Evolutionary conservation across 805 yeast species (phyloP).

Genomic region (Naumovozyma dairenensis): DNA sequence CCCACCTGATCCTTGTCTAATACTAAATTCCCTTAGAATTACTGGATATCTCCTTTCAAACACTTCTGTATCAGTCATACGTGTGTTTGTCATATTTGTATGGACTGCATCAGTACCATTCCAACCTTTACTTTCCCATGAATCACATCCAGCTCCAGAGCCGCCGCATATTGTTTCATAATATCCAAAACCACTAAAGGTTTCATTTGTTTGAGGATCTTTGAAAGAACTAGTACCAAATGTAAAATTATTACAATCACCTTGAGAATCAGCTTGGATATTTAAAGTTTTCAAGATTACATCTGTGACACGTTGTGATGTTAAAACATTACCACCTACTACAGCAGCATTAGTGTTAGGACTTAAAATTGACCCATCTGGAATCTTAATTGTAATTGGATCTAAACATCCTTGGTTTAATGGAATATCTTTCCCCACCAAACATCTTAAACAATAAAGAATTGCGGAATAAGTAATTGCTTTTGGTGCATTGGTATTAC

Average conservation of each 20-base stretch:
- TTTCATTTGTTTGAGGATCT: constrained; percentile 34
- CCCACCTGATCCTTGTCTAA: constrained; percentile 75
- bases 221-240: constrained; percentile 77
- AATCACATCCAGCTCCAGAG: constrained; percentile 61
- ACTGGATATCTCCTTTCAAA: constrained; percentile 86
- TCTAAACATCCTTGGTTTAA: constrained; percentile 85
- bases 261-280: constrained; percentile 92
- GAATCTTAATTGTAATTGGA: constrained; percentile 63
- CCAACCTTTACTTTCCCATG: constrained; percentile 61
- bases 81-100: constrained; percentile 87
- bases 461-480: constrained; percentile 87
- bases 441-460: constrained; percentile 73
- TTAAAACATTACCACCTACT: constrained; percentile 91
- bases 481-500: constrained; percentile 85
- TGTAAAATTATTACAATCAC: constrained; percentile 88
- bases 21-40: constrained; percentile 56
- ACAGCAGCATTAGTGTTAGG: constrained; percentile 86
- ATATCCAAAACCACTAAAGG: constrained; percentile 66
- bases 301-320: constrained; percentile 89
- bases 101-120: constrained; percentile 85
- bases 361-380: constrained; percentile 51
- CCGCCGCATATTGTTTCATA: constrained; percentile 96
- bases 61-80: constrained; percentile 85
- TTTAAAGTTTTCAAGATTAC: constrained; percentile 77
- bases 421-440: constrained; percentile 83